Percentiles rank a stretch among this genome's conserved stretches.
Conservation (phyloP, 2,329 filamentous ascomycete genomes). For the Fusarium anguioides region DNA sequence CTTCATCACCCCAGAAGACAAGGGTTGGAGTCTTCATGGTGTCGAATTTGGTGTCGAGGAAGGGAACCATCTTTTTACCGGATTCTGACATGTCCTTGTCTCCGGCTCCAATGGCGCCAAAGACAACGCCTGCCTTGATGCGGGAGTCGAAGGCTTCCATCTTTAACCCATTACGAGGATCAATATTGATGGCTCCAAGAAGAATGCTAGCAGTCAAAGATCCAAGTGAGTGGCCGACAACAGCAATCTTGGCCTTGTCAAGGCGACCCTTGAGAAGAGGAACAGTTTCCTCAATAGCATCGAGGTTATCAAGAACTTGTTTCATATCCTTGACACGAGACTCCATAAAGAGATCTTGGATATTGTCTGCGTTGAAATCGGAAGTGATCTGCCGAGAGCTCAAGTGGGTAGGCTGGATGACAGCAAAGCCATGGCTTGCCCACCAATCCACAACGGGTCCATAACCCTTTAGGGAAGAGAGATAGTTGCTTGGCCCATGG, state of each 20-base stretch:
- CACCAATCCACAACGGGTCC: constrained; percentile 42
- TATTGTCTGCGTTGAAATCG: not conserved
- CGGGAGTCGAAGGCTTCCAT: constrained; percentile 27
- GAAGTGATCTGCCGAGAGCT: constrained; percentile 35
- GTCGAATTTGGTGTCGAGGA: constrained; percentile 34
- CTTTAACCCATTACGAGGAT: constrained; percentile 33
- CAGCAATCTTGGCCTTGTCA: constrained; percentile 38
- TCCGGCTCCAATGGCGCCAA: constrained; percentile 37
- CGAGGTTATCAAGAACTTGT: constrained; percentile 40
- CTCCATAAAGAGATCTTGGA: constrained; percentile 37
- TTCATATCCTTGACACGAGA: constrained; percentile 39
- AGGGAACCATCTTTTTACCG: constrained; percentile 33
- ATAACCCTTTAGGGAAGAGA: constrained; percentile 44
- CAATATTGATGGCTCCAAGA: constrained; percentile 38
- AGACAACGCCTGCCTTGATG: constrained; percentile 43
- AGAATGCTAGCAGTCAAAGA: constrained; percentile 33
- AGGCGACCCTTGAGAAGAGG: constrained; percentile 40
- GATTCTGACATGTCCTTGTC: constrained; percentile 22
- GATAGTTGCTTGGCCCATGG: constrained; percentile 43
- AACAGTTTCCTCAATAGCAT: constrained; percentile 36
- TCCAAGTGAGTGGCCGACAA: constrained; percentile 44
- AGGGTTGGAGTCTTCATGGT: constrained; percentile 36
- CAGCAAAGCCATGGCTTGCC: constrained; percentile 45
- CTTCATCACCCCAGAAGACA: constrained; percentile 41
- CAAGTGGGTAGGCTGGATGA: constrained; percentile 45